Percentiles rank a stretch among this genome's conserved stretches.
Evolutionary conservation across 352 stramenopile genomes (phyloP).

Genomic region (Globisporangium rhizosaccharum): DNA sequence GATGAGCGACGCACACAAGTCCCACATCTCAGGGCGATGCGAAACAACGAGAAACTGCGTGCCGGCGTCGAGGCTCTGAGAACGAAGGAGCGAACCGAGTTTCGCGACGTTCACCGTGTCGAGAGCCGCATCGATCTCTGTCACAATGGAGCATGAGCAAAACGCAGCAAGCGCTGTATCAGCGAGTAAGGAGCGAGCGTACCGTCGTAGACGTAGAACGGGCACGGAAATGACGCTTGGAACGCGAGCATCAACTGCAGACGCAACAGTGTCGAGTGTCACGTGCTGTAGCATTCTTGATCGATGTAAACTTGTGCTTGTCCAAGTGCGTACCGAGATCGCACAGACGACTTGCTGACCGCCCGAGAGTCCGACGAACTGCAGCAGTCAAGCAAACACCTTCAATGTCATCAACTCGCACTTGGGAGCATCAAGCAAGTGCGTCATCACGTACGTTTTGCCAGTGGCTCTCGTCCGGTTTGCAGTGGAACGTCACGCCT

Average conservation of each 20-base stretch:
- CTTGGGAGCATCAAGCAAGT: not conserved
- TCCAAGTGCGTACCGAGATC: conserved; percentile 18
- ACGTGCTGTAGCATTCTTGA: too few species aligned
- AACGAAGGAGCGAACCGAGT: conserved; percentile 17
- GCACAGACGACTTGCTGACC: conserved; percentile 35
- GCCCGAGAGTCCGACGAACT: conserved; percentile 36
- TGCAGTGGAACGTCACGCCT: conserved; percentile 33
- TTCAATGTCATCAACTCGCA: not conserved
- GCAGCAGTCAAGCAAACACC: not conserved
- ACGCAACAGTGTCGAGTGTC: not conserved
- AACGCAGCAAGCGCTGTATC: not conserved
- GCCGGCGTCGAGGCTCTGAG: conserved; percentile 14
- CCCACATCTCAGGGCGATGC: conserved; percentile 28
- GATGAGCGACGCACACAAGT: conserved; percentile 16
- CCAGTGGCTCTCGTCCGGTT: conserved; percentile 37
- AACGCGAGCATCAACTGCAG: conserved; percentile 31
- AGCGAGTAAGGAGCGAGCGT: not conserved
- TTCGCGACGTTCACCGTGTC: conserved; percentile 32
- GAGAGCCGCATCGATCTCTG: conserved; percentile 36
- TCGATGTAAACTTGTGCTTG: too few species aligned
- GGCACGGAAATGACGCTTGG: conserved; percentile 29
- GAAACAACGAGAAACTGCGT: conserved; percentile 37
- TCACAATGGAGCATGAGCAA: not conserved
- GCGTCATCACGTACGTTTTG: conserved; percentile 17
- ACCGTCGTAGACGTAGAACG: conserved; percentile 38